Base-by-base conservation (phyloP, 2,329 filamentous ascomycete genomes). In the Sclerotinia trifoliorum region DNA sequence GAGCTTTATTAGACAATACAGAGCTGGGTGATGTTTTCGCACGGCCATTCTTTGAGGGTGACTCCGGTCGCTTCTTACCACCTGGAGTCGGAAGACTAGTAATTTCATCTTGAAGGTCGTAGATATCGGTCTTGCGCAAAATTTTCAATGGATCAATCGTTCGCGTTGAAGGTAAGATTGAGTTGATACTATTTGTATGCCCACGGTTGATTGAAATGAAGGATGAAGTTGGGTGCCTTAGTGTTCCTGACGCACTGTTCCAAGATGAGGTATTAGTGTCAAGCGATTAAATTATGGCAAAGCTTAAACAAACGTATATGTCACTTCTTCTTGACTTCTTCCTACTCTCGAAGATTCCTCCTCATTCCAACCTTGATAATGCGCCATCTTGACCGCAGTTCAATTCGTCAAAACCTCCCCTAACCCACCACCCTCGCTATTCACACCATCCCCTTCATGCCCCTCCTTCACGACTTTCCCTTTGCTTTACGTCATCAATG, bases 161-260 rank as follows among this genome's bases (percentile, higher is more conserved):
- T 67, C 58, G 69, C 39, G 44, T 19, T 29, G 65, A 57, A 65
- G 35, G 63, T 35, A 44, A 49, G 60, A 35, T 42, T 68, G 17
- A 29, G 5, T 62, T 15, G 21, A 24, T 2, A n/a, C 29, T 48
- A 5, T 35, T 49, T 24, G 13, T 35, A 62, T 48, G 13, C 17
- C 15, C 15, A 19, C 26, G 44, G 60, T 75, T 74, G 58, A 75
- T 67, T 2, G 73, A 72, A 19, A 68, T 74, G 64, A 75, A 74
- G 24, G 70, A 71, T 69, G 66, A 21, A n/a, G 5, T 21, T 67
- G 24, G 35, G 15, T 35, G 55, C 26, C 44, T n/a, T 39, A 24
- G n/a, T 49, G 44, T n/a, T 32, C 26, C 35, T 21, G 46, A 24
- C 26, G 21, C 24, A 42, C 56, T 66, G 5, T 15, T 48, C 51